phyloP scores from a whole-genome alignment of 140 eudicot genomes.

The Ambrosia hybrid region DNA sequence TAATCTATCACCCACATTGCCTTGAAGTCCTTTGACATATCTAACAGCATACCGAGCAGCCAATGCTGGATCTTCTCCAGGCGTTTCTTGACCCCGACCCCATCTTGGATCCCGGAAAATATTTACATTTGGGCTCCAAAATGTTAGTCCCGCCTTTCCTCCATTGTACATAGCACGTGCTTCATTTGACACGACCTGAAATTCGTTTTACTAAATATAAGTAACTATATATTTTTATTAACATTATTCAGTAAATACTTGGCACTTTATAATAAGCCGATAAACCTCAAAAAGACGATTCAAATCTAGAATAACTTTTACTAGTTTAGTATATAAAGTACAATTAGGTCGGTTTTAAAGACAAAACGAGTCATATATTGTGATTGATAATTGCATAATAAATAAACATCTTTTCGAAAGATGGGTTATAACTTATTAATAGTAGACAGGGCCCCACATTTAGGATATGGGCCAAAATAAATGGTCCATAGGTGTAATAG shows the following conservation, averaged over 20 bases:
- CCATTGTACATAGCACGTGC: constrained; percentile 98
- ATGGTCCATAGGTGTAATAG: constrained; percentile 26
- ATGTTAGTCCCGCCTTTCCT: constrained; percentile 83
- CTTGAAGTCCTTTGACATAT: constrained; percentile 89
- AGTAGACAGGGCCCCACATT: constrained; percentile 33
- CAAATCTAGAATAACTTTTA: neutral
- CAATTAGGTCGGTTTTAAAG: constrained; percentile 20
- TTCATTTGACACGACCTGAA: constrained; percentile 83
- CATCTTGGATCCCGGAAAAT: constrained; percentile 94
- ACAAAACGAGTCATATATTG: neutral
- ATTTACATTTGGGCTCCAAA: constrained; percentile 97
- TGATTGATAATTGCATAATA: constrained; percentile 1
- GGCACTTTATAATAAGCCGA: no score
- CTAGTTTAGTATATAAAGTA: neutral
- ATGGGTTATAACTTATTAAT: constrained; percentile 19
- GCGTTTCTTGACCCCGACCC: constrained; percentile 99
- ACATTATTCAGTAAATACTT: no score
- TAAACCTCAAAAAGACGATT: no score
- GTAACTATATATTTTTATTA: no score
- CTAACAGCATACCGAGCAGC: constrained; percentile 71
- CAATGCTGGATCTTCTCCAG: constrained; percentile 88
- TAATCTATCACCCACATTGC: constrained; percentile 47
- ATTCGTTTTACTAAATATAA: neutral
- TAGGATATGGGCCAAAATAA: constrained; percentile 26
- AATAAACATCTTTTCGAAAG: no score